Conservation (phyloP, 2,329 filamentous ascomycete species). For the Orbilia quercus region DNA sequence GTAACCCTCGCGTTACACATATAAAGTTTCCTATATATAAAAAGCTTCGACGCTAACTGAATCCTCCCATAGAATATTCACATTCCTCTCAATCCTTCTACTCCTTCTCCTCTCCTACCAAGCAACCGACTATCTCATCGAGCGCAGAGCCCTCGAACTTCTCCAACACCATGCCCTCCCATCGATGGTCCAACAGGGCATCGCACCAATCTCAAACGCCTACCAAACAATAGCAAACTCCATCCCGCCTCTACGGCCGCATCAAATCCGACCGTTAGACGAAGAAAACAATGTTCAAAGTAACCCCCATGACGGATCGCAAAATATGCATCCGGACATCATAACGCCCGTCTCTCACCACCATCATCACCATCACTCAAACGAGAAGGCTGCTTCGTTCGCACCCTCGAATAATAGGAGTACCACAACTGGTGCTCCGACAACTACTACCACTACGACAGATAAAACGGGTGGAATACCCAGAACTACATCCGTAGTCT, state of each 20-base stretch:
- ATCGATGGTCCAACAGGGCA: slow-evolving; percentile 54
- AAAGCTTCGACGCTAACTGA: neutral
- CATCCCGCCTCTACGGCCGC: slow-evolving; percentile 27
- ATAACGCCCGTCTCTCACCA: slow-evolving; percentile 16
- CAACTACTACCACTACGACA: slow-evolving; percentile 12
- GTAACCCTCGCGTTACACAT: slow-evolving; percentile 5
- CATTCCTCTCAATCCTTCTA: slow-evolving; percentile 50
- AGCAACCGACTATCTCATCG: slow-evolving; percentile 54
- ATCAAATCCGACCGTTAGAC: slow-evolving; percentile 10
- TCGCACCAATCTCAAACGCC: slow-evolving; percentile 47
- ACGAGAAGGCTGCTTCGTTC: slow-evolving; percentile 22
- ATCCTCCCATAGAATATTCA: slow-evolving; percentile 44
- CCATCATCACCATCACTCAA: slow-evolving; percentile 9
- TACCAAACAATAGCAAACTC: slow-evolving; percentile 48
- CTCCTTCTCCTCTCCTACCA: slow-evolving; percentile 53
- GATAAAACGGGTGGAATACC: neutral
- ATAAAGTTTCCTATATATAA: slow-evolving; percentile 3
- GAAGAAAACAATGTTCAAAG: slow-evolving; percentile 40
- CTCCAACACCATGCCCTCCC: slow-evolving; percentile 50
- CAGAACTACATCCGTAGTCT: slow-evolving; percentile 6
- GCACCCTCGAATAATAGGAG: slow-evolving; percentile 22
- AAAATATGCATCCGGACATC: slow-evolving; percentile 12
- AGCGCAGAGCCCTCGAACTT: slow-evolving; percentile 51
- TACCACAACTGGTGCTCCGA: slow-evolving; percentile 18
- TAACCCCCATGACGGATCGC: slow-evolving; percentile 11